Percentiles rank a stretch among this genome's conserved stretches.
phyloP scores from a whole-genome alignment of 2,329 filamentous ascomycete species.

The Lithohypha guttulata region DNA sequence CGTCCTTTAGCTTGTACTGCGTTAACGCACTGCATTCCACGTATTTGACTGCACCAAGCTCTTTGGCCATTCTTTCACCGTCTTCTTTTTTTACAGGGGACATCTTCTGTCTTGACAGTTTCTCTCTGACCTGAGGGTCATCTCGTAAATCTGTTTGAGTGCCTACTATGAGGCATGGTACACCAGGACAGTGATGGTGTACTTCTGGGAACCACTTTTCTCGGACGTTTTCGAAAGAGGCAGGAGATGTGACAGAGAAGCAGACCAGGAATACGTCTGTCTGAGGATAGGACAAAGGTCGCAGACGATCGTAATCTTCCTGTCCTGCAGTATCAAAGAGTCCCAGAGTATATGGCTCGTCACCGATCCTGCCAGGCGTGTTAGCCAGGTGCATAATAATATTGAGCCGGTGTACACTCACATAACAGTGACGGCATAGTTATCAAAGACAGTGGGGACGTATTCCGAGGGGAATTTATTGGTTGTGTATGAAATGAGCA shows the following conservation, averaged over 20 bases:
- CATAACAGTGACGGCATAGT: constrained; percentile 99
- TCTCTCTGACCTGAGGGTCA: constrained; percentile 75
- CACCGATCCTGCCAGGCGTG: constrained; percentile 96
- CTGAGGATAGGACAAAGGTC: constrained; percentile 93
- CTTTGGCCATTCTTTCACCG: constrained; percentile 91
- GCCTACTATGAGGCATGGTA: constrained; percentile 93
- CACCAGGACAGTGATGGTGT: constrained; percentile 94
- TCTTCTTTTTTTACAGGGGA: constrained; percentile 81
- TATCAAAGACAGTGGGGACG: constrained; percentile 97
- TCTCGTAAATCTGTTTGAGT: constrained; percentile 95
- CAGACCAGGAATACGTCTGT: constrained; percentile 98
- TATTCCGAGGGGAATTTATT: constrained; percentile 99
- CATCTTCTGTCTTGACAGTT: constrained; percentile 95
- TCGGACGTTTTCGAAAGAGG: constrained; percentile 96
- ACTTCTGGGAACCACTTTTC: constrained; percentile 99
- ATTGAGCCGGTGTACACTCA: constrained; percentile 41
- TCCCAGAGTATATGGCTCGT: constrained; percentile 94
- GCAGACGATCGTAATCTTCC: constrained; percentile 97
- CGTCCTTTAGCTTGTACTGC: constrained; percentile 97
- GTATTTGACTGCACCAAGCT: constrained; percentile 95
- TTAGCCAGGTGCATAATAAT: background rate
- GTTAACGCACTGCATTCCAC: constrained; percentile 97
- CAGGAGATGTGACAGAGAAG: constrained; percentile 94
- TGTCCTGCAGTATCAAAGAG: constrained; percentile 98
- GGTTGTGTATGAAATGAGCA: constrained; percentile 97